phyloP scores from a whole-genome alignment of 352 stramenopile species.

The Globisporangium camurandrum region DNA sequence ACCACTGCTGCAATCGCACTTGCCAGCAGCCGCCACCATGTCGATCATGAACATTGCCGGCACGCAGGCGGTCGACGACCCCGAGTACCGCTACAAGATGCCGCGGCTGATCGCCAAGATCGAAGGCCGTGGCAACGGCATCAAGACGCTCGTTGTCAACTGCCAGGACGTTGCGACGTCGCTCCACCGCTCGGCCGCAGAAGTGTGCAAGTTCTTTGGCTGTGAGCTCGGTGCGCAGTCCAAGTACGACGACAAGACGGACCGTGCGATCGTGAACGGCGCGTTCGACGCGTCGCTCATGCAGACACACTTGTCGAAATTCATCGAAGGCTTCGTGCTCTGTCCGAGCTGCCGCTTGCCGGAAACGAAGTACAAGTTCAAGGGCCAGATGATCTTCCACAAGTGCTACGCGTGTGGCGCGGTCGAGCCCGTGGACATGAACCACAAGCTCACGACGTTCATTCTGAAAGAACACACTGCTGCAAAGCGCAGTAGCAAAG shows the following conservation, averaged over 20 bases:
- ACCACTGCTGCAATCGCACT: neutral
- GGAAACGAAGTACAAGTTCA: slow-evolving; percentile 99
- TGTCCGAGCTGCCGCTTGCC: slow-evolving; percentile 95
- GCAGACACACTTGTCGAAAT: slow-evolving; percentile 95
- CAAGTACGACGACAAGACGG: slow-evolving; percentile 94
- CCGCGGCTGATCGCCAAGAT: slow-evolving; percentile 94
- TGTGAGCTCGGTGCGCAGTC: slow-evolving; percentile 97
- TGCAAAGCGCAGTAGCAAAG: slow-evolving; percentile 79
- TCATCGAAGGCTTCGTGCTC: slow-evolving; percentile 98
- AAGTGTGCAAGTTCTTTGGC: slow-evolving; percentile 99
- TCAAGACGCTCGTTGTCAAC: slow-evolving; percentile 99
- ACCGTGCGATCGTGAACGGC: slow-evolving; percentile 96
- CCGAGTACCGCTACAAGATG: slow-evolving; percentile 99
- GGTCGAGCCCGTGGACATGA: slow-evolving; percentile 97
- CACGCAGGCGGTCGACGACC: slow-evolving; percentile 87
- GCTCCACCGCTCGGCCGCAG: slow-evolving; percentile 91
- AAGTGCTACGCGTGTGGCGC: slow-evolving; percentile 97
- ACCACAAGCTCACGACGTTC: slow-evolving; percentile 97
- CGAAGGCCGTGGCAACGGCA: slow-evolving; percentile 98
- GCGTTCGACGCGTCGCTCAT: slow-evolving; percentile 91
- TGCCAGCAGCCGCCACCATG: slow-evolving; percentile 31
- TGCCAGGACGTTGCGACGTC: slow-evolving; percentile 91
- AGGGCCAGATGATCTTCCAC: slow-evolving; percentile 95
- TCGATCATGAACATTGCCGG: slow-evolving; percentile 89
- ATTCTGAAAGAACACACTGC: slow-evolving; percentile 96